Percentiles rank a stretch among this genome's conserved stretches.
phyloP scores from a whole-genome alignment of 345 rosid species.

The Isatis tinctoria region DNA sequence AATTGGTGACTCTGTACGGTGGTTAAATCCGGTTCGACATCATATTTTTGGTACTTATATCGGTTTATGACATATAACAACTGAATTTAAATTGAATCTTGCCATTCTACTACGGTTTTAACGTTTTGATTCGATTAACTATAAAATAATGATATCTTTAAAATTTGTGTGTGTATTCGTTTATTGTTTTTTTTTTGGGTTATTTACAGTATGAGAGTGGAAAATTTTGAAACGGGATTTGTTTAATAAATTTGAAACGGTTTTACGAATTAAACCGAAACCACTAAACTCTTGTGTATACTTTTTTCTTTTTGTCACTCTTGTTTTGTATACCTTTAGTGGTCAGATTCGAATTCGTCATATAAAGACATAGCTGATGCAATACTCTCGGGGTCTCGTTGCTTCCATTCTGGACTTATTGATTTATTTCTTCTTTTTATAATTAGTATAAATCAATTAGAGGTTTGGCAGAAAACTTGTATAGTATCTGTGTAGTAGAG shows the following conservation, averaged over 20 bases:
- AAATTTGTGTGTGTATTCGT: neutral
- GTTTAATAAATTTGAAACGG: neutral
- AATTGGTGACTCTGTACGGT: neutral
- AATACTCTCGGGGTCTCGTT: neutral
- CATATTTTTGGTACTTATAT: neutral
- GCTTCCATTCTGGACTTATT: neutral
- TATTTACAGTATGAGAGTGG: neutral
- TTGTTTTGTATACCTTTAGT: neutral
- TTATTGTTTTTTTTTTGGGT: neutral
- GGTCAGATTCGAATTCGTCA: neutral
- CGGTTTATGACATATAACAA: neutral
- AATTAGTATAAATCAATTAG: neutral
- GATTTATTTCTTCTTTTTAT: neutral
- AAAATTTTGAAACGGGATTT: neutral
- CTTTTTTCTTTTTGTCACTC: neutral
- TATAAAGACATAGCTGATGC: neutral
- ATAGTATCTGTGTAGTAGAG: neutral
- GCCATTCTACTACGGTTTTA: neutral
- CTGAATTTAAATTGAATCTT: neutral
- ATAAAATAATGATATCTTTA: neutral
- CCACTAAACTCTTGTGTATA: neutral
- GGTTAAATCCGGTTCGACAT: neutral
- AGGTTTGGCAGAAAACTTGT: slow-evolving; percentile 17
- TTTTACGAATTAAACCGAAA: neutral
- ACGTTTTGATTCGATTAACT: neutral